Conservation (phyloP, 2,329 filamentous ascomycete genomes). For the Colletotrichum sp. region DNA sequence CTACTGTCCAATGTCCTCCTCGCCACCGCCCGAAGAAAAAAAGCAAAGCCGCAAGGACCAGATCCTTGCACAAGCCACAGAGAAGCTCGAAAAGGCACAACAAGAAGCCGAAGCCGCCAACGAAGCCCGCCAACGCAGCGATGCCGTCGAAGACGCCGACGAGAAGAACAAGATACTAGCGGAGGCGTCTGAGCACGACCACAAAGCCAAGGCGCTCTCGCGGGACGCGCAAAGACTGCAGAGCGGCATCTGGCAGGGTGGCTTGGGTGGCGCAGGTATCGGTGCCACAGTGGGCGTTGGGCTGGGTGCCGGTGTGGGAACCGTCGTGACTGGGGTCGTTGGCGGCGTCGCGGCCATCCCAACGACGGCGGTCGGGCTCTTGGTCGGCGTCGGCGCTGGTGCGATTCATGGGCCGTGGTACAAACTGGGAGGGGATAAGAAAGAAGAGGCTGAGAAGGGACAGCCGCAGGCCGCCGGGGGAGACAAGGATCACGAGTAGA, state of each 20-base stretch:
- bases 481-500: not conserved
- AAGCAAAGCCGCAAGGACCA: constrained; percentile 8
- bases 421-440: not conserved
- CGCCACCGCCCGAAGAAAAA: not conserved
- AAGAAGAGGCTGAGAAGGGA: not conserved
- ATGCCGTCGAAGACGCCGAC: not conserved
- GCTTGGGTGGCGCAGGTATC: constrained; percentile 11
- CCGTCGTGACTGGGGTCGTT: not conserved
- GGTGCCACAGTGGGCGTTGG: constrained; percentile 5
- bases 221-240: constrained; percentile 8
- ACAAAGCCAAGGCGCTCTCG: not conserved
- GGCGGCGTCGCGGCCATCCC: constrained; percentile 12
- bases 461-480: not conserved
- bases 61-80: constrained; percentile 7
- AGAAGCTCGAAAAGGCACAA: constrained; percentile 15
- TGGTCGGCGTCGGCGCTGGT: constrained; percentile 3
- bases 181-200: constrained; percentile 11
- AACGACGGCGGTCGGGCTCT: not conserved
- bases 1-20: not conserved
- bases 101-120: not conserved
- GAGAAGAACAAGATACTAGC: constrained; percentile 7
- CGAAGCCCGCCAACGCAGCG: not conserved
- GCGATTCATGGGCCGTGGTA: constrained; percentile 16
- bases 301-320: constrained; percentile 4
- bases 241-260: constrained; percentile 16